Evolutionary conservation across 192 early-diverging fungal genomes (phyloP).

Genomic region (Backusella sp.): DNA sequence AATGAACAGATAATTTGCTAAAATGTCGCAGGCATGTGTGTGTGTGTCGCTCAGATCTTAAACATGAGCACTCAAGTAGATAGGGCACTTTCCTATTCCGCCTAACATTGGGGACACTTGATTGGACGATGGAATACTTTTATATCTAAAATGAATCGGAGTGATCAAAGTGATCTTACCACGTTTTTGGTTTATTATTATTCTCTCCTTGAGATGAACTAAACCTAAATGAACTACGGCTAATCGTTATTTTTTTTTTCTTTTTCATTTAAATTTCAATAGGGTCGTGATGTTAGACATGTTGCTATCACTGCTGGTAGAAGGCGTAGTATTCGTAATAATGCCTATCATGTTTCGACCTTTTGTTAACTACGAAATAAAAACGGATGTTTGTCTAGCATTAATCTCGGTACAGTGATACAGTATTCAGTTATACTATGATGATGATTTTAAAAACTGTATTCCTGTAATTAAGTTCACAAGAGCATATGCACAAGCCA

Average conservation of each 20-base stretch:
- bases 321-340: too few species aligned
- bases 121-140: neutral
- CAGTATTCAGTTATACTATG: neutral
- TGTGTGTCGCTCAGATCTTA: neutral
- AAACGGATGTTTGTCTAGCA: neutral
- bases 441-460: neutral
- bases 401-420: neutral
- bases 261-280: neutral
- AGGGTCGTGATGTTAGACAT: neutral
- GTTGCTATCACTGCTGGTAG: neutral
- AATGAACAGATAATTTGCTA: too few species aligned
- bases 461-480: neutral
- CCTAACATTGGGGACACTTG: neutral
- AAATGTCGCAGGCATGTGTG: neutral
- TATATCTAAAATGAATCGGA: neutral
- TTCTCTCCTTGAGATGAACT: neutral
- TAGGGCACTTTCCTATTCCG: neutral
- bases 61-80: neutral
- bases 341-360: too few species aligned
- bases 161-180: neutral
- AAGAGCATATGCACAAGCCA: neutral
- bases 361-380: neutral
- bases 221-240: neutral
- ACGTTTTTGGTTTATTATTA: constrained; percentile 5
- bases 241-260: neutral